Conservation (phyloP, 2,329 filamentous ascomycete species). For the Trichoderma sp. region DNA sequence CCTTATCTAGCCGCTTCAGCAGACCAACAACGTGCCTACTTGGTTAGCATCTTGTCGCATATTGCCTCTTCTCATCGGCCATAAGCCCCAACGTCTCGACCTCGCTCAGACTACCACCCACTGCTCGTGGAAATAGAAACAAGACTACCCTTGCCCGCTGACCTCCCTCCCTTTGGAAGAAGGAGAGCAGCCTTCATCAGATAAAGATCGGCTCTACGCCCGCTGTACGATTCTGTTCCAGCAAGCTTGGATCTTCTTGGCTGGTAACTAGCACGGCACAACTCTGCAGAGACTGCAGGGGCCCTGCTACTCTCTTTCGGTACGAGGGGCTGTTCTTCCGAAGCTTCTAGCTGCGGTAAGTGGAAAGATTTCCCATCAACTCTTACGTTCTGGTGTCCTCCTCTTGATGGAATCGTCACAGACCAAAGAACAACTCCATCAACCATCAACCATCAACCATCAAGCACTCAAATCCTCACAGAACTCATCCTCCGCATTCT, state of each 20-base stretch:
- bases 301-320: not conserved
- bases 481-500: no score
- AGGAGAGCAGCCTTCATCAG: not conserved
- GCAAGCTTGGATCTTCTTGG: constrained; percentile 20
- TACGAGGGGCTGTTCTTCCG: not conserved
- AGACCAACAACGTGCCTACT: constrained; percentile 26
- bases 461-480: not conserved
- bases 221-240: constrained; percentile 29
- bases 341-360: not conserved
- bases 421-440: not conserved
- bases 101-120: not conserved
- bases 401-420: not conserved
- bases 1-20: constrained; percentile 24
- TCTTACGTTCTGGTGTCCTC: not conserved
- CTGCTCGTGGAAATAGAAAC: constrained; percentile 12
- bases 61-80: constrained; percentile 31
- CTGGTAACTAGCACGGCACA: constrained; percentile 23
- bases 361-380: not conserved
- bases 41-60: constrained; percentile 31
- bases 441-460: not conserved
- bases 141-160: not conserved
- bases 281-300: not conserved
- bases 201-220: constrained; percentile 13
- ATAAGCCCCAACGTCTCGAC: constrained; percentile 29
- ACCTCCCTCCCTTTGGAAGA: constrained; percentile 2